Evolutionary conservation across 306 rosid genomes (phyloP).

Genomic region (Calophaca sinica): DNA sequence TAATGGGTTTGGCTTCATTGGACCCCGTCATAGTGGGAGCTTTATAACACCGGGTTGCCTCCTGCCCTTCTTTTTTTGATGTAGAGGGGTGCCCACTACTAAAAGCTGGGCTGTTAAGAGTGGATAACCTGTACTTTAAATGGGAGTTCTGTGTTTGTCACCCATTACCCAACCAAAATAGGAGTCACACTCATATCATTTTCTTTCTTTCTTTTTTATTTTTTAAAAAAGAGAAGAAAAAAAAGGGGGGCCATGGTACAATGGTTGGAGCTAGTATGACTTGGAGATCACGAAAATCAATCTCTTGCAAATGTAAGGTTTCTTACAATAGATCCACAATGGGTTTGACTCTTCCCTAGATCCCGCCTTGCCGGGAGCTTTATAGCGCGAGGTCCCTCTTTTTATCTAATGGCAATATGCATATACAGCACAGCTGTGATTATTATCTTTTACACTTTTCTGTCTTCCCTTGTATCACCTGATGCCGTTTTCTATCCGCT

Average conservation of each 20-base stretch:
- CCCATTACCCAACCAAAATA: background rate
- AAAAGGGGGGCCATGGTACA: background rate
- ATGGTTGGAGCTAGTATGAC: background rate
- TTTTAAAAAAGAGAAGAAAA: background rate
- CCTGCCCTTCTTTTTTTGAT: background rate
- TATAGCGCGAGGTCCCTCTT: background rate
- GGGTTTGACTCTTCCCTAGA: background rate
- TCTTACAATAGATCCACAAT: background rate
- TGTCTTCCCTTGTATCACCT: constrained; percentile 32
- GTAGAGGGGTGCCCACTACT: constrained; percentile 10
- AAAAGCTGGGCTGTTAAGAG: constrained; percentile 10
- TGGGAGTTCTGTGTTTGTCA: background rate
- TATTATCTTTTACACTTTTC: constrained; percentile 17
- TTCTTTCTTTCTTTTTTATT: background rate
- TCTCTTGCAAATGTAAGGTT: constrained; percentile 1
- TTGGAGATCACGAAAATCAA: background rate
- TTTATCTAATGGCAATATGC: constrained; percentile 29
- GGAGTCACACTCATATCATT: constrained; percentile 27
- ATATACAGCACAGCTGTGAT: constrained; percentile 4
- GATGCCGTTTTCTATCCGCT: constrained; percentile 23
- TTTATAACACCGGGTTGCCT: background rate
- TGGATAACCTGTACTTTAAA: constrained; percentile 26
- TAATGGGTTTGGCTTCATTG: constrained; percentile 6
- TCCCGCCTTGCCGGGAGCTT: background rate
- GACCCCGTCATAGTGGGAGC: background rate